Evolutionary conservation across 225 moss, liverwort and hornwort species (phyloP).

Genomic region (Pleurozium schreberi): DNA sequence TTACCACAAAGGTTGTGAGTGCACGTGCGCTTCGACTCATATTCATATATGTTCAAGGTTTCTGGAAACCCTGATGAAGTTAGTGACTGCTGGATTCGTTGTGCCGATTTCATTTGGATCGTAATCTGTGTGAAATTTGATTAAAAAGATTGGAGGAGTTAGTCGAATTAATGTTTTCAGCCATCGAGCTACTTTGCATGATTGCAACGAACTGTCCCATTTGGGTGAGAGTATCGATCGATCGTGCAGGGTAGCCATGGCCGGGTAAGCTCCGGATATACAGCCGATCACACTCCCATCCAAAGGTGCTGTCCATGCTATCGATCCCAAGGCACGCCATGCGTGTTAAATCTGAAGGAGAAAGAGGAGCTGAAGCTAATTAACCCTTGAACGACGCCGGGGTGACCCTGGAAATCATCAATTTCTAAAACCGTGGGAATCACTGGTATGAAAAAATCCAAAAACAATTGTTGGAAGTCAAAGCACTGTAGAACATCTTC

Average conservation of each 20-base stretch:
- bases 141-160: no score
- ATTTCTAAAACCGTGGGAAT: no score
- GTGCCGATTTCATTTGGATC: not conserved
- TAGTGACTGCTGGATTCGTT: not conserved
- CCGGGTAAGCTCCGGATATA: no score
- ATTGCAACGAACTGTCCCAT: not conserved
- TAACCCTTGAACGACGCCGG: no score
- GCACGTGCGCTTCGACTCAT: not conserved
- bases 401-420: no score
- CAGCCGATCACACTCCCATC: not conserved
- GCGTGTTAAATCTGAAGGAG: no score
- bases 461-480: no score
- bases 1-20: not conserved
- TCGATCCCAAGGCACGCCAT: not conserved
- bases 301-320: not conserved
- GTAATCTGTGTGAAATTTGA: not conserved
- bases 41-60: not conserved
- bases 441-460: no score
- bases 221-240: accelerated
- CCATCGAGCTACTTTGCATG: not conserved
- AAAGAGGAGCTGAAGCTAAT: no score
- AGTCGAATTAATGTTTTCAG: not conserved
- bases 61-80: not conserved
- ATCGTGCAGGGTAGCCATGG: not conserved
- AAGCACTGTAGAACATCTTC: no score